Evolutionary conservation across 306 rosid species (phyloP).

Genomic region (Purshia tridentata): DNA sequence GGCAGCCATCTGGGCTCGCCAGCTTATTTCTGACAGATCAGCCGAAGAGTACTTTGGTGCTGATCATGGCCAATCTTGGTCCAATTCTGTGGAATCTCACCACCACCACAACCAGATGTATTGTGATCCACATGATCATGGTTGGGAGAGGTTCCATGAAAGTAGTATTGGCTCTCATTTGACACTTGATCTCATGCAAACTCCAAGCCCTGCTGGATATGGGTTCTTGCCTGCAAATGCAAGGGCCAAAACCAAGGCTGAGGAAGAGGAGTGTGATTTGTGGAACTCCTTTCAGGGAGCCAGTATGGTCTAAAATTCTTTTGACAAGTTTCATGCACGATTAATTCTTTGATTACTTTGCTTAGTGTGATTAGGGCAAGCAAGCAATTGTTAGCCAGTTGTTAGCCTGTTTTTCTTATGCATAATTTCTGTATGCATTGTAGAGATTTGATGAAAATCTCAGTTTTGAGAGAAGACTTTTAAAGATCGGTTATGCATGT

Average conservation of each 20-base stretch:
- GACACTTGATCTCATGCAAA: slow-evolving; percentile 46
- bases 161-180: slow-evolving; percentile 26
- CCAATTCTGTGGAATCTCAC: slow-evolving; percentile 34
- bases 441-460: no score
- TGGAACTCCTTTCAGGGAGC: slow-evolving; percentile 45
- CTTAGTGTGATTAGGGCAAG: background rate
- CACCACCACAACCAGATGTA: slow-evolving; percentile 52
- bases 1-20: slow-evolving; percentile 61
- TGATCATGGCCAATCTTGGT: slow-evolving; percentile 27
- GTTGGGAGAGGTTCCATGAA: slow-evolving; percentile 34
- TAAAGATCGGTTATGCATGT: no score
- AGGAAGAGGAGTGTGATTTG: slow-evolving; percentile 39
- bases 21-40: slow-evolving; percentile 48
- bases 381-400: background rate
- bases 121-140: slow-evolving; percentile 41
- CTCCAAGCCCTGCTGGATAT: slow-evolving; percentile 36
- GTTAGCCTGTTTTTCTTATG: no score
- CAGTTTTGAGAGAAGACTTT: no score
- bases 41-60: slow-evolving; percentile 36
- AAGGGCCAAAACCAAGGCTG: slow-evolving; percentile 37
- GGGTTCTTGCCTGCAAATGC: slow-evolving; percentile 33
- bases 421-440: no score
- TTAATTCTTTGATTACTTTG: slow-evolving; percentile 4
- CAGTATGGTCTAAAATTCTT: background rate
- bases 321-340: background rate